phyloP scores from a whole-genome alignment of 2,329 filamentous ascomycete genomes.

The Diaporthe capsici region DNA sequence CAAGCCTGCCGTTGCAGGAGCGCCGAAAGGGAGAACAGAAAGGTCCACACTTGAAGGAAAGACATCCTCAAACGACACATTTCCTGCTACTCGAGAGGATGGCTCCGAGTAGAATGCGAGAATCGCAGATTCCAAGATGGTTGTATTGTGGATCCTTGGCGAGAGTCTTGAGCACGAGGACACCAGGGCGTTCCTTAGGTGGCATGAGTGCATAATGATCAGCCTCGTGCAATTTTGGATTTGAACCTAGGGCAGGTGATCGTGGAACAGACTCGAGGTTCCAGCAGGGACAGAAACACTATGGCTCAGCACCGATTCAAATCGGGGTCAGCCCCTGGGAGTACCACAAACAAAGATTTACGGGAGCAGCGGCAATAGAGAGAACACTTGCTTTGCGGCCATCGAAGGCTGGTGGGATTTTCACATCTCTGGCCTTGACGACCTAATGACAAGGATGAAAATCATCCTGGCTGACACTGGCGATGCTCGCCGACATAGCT shows the following conservation, averaged over 20 bases:
- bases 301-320: too few species aligned
- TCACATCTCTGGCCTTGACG: not conserved
- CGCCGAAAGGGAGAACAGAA: not conserved
- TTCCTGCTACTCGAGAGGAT: not conserved
- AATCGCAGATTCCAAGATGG: not conserved
- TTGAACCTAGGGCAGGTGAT: not conserved
- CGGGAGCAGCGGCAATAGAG: not conserved
- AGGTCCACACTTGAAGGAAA: not conserved
- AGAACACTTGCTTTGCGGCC: not conserved
- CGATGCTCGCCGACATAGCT: not conserved
- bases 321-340: too few species aligned
- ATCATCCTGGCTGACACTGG: not conserved
- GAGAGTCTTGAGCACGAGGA: not conserved
- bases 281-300: not conserved
- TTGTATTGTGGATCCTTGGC: too few species aligned
- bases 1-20: not conserved
- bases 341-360: too few species aligned
- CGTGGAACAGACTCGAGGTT: not conserved
- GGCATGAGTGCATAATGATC: not conserved
- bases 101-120: not conserved
- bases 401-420: not conserved
- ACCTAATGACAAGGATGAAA: not conserved
- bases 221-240: not conserved
- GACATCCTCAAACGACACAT: not conserved
- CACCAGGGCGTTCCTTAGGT: too few species aligned